phyloP scores from a whole-genome alignment of 306 rosid genomes.

The Lathyrus aphaca region DNA sequence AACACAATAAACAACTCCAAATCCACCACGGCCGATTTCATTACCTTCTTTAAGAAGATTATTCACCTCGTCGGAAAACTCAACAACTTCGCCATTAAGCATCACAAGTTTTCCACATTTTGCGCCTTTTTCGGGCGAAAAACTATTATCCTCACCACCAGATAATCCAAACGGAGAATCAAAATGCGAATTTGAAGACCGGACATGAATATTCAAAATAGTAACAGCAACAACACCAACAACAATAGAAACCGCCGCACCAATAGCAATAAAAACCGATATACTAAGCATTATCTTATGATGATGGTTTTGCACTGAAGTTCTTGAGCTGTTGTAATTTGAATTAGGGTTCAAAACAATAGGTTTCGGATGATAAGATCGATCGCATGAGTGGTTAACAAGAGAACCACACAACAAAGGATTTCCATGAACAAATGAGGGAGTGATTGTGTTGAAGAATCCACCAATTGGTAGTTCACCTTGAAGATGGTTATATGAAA shows the following conservation, averaged over 20 bases:
- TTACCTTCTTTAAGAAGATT: constrained; percentile 78
- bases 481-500: constrained; percentile 75
- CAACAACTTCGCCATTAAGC: constrained; percentile 86
- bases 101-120: constrained; percentile 82
- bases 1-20: constrained; percentile 78
- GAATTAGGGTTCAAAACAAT: constrained; percentile 95
- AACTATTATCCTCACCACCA: constrained; percentile 69
- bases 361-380: constrained; percentile 87
- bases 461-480: constrained; percentile 97
- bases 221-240: constrained; percentile 76
- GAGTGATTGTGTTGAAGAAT: constrained; percentile 78
- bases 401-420: constrained; percentile 86
- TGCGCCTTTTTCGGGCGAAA: constrained; percentile 64
- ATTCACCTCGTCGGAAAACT: constrained; percentile 65
- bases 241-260: constrained; percentile 79
- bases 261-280: constrained; percentile 87
- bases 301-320: constrained; percentile 54
- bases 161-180: constrained; percentile 61
- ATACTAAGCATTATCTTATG: constrained; percentile 78
- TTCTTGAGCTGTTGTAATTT: constrained; percentile 49
- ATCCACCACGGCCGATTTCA: constrained; percentile 94
- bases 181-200: constrained; percentile 59
- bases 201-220: constrained; percentile 68
- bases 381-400: constrained; percentile 68
- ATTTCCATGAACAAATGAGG: constrained; percentile 67